Evolutionary conservation across 768 basidiomycete species (phyloP).

Genomic region (Gloeopeniophorella convolvens): DNA sequence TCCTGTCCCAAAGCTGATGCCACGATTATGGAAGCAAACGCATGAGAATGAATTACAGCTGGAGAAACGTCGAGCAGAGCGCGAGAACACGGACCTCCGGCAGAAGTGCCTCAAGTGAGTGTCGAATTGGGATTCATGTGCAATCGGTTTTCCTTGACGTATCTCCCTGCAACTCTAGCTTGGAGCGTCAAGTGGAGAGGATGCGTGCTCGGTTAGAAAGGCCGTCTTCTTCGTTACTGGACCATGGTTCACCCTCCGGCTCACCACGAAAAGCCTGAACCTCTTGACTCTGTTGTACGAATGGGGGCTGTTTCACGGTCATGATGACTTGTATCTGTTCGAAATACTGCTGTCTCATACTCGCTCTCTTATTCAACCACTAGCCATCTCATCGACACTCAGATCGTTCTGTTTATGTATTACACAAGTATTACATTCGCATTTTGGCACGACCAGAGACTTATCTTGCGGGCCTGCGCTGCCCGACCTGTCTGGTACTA

Average conservation of each 20-base stretch:
- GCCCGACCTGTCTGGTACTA: too few relatives aligned
- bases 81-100: conserved; percentile 68
- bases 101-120: conserved; percentile 63
- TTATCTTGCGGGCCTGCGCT: too few relatives aligned
- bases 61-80: conserved; percentile 68
- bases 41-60: conserved; percentile 60
- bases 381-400: too few relatives aligned
- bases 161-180: background rate
- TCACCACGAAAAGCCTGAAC: conserved; percentile 30
- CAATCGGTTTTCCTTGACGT: background rate
- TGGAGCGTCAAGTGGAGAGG: conserved; percentile 65
- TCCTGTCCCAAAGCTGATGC: background rate
- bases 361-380: too few relatives aligned
- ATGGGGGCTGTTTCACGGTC: too few relatives aligned
- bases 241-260: conserved; percentile 28
- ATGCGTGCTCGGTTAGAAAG: conserved; percentile 58
- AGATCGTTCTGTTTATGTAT: too few relatives aligned
- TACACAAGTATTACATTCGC: too few relatives aligned
- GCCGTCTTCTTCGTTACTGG: conserved; percentile 35
- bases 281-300: too few relatives aligned
- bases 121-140: background rate
- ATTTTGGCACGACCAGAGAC: too few relatives aligned
- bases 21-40: conserved; percentile 48
- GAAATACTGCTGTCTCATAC: too few relatives aligned
- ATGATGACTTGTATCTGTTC: too few relatives aligned